These are phyloP conservation scores for Lipomyces mesembrius DNA, from an alignment of 805 yeast species.

Conservation along the genomic window DNA sequence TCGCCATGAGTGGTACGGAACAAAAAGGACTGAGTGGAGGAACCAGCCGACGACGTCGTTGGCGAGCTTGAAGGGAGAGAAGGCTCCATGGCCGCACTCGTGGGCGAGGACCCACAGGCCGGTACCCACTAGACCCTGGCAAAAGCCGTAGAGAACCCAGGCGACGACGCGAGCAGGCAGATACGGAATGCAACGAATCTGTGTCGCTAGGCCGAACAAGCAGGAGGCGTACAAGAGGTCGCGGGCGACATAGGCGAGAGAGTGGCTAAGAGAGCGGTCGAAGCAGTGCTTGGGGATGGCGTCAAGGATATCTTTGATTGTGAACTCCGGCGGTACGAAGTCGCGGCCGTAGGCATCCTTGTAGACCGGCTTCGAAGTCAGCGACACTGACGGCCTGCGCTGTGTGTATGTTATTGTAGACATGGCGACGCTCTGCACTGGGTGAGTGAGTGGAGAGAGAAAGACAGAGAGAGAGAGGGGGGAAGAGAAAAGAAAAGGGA, in stretches of 20 bases:
- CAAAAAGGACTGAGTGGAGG: constrained; percentile 75
- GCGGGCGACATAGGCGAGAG: constrained; percentile 68
- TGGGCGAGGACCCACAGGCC: constrained; percentile 88
- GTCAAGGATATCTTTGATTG: constrained; percentile 73
- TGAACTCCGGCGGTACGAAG: constrained; percentile 73
- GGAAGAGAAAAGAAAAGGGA: constrained; percentile 2
- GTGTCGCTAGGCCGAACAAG: constrained; percentile 56
- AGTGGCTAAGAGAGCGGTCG: constrained; percentile 59
- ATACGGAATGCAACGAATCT: constrained; percentile 57
- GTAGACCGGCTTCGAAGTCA: constrained; percentile 19
- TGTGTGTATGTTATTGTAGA: constrained; percentile 24
- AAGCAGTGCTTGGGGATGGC: constrained; percentile 78
- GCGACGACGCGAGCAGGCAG: constrained; percentile 54
- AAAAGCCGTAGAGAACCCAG: constrained; percentile 62
- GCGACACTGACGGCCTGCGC: constrained; percentile 3
- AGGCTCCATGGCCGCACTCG: constrained; percentile 91
- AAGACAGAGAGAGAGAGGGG: constrained; percentile 6
- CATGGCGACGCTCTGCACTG: constrained; percentile 14
- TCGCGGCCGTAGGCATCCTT: constrained; percentile 56
- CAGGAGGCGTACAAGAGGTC: constrained; percentile 54
- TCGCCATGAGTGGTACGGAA: constrained; percentile 89
- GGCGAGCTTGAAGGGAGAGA: constrained; percentile 69
- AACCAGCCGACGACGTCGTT: constrained; percentile 85
- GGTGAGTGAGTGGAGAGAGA: constrained; percentile 1
- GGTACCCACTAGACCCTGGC: constrained; percentile 69